Percentiles rank a stretch among this genome's conserved stretches.
Conservation (phyloP, 176 grass and related monocot species). For the Rhynchospora breviuscula region DNA sequence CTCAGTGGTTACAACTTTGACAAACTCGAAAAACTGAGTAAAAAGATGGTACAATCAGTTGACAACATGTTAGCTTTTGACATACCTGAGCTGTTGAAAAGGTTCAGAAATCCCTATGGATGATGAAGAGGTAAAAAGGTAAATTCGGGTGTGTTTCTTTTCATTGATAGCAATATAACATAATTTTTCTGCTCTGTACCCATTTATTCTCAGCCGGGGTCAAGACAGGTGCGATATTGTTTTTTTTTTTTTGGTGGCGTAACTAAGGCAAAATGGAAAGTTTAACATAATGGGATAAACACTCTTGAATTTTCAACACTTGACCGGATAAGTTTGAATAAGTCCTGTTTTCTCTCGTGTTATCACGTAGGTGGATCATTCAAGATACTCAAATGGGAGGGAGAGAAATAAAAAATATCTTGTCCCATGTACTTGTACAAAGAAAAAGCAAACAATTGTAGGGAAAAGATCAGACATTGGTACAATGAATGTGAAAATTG, state of each 20-base stretch:
- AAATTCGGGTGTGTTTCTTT: background rate
- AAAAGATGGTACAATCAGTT: constrained; percentile 67
- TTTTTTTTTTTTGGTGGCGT: background rate
- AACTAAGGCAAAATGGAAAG: background rate
- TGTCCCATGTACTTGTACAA: background rate
- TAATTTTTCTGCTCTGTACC: background rate
- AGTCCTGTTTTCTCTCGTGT: background rate
- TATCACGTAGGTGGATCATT: background rate
- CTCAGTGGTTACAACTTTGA: constrained; percentile 60
- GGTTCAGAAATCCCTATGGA: constrained; percentile 80
- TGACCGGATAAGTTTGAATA: background rate
- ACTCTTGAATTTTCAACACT: background rate
- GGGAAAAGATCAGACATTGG: background rate
- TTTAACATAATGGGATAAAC: background rate
- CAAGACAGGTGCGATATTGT: too few relatives aligned
- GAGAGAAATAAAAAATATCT: background rate
- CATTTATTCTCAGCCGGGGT: too few relatives aligned
- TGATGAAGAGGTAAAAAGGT: constrained; percentile 23
- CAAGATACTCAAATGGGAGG: background rate
- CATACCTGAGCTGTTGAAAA: constrained; percentile 77
- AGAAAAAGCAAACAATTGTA: background rate
- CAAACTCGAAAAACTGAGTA: constrained; percentile 64
- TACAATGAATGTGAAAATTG: background rate
- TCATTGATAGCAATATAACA: background rate
- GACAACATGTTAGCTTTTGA: constrained; percentile 78